These are phyloP conservation scores for Aspergillus eucalypticola DNA, from an alignment of 2,329 filamentous ascomycete genomes.

Conservation along the genomic window DNA sequence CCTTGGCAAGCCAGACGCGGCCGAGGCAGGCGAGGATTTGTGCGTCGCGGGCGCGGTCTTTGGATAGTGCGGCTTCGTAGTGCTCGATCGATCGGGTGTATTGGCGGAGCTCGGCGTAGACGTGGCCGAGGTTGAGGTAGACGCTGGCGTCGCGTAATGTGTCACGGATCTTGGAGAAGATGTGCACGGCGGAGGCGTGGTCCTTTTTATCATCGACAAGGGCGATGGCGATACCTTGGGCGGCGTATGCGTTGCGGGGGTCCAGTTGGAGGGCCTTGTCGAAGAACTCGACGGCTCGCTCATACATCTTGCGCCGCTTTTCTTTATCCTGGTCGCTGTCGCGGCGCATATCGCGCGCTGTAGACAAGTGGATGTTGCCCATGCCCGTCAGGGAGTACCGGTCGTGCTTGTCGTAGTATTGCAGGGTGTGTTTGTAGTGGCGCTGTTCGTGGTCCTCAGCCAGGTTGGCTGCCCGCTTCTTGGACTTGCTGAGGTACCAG, in stretches of 20 bases:
- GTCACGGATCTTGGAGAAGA: slow-evolving; percentile 88
- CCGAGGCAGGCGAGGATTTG: slow-evolving; percentile 82
- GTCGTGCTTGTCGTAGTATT: slow-evolving; percentile 95
- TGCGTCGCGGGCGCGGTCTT: slow-evolving; percentile 75
- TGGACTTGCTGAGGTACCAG: slow-evolving; percentile 89
- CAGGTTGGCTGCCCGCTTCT: slow-evolving; percentile 77
- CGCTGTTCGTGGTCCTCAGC: slow-evolving; percentile 88
- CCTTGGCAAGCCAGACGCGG: slow-evolving; percentile 81
- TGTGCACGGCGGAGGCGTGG: slow-evolving; percentile 74
- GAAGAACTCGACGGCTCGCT: slow-evolving; percentile 95
- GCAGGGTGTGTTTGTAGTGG: slow-evolving; percentile 94
- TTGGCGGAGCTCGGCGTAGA: slow-evolving; percentile 86
- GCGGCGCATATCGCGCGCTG: slow-evolving; percentile 90
- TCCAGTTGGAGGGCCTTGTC: slow-evolving; percentile 97
- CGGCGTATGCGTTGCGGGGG: slow-evolving; percentile 90
- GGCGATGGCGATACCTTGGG: slow-evolving; percentile 92
- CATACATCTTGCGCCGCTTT: slow-evolving; percentile 82
- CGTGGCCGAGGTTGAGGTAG: slow-evolving; percentile 89
- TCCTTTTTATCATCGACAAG: slow-evolving; percentile 94
- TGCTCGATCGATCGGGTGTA: slow-evolving; percentile 89
- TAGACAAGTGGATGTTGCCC: slow-evolving; percentile 88
- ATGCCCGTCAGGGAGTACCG: slow-evolving; percentile 95
- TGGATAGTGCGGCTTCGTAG: slow-evolving; percentile 81
- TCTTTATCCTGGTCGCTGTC: slow-evolving; percentile 88
- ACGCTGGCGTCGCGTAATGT: slow-evolving; percentile 86